phyloP scores from a whole-genome alignment of 306 rosid genomes.

The Sicyos edulis region DNA sequence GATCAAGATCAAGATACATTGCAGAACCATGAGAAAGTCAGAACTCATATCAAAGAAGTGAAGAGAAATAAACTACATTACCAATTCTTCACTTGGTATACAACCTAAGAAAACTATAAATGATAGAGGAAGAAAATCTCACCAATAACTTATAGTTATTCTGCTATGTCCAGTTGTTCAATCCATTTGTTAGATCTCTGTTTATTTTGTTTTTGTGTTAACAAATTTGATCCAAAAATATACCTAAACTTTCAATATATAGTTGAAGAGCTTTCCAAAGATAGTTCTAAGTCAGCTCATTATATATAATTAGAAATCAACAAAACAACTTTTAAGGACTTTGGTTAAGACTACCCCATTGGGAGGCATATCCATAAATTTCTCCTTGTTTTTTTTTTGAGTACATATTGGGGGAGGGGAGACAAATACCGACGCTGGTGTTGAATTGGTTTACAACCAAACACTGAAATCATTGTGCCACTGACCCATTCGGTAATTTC shows the following conservation, averaged over 20 bases:
- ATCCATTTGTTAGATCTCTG: not conserved
- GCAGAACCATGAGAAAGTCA: not conserved
- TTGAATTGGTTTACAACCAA: too few relatives aligned
- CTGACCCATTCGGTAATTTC: too few relatives aligned
- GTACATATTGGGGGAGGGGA: too few relatives aligned
- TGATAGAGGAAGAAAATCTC: not conserved
- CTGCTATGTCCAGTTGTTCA: not conserved
- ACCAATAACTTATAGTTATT: not conserved
- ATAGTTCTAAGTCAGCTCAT: not conserved
- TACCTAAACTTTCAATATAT: not conserved
- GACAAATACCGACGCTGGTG: too few relatives aligned
- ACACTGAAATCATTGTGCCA: too few relatives aligned
- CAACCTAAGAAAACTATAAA: not conserved
- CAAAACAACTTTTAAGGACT: constrained; percentile 1
- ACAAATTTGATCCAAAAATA: not conserved
- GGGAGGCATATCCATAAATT: too few relatives aligned
- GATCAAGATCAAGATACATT: not conserved
- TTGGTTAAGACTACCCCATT: not conserved
- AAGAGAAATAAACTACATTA: not conserved
- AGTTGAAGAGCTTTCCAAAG: not conserved
- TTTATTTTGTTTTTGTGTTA: not conserved
- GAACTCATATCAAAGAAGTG: not conserved
- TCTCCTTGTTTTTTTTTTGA: too few relatives aligned
- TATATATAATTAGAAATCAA: not conserved
- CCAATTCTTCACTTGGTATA: not conserved